Evolutionary conservation across 73 alveolate genomes (phyloP), one percentile per base, ranked within the genome.

Genomic region (Paramecium sexaurelia): DNA sequence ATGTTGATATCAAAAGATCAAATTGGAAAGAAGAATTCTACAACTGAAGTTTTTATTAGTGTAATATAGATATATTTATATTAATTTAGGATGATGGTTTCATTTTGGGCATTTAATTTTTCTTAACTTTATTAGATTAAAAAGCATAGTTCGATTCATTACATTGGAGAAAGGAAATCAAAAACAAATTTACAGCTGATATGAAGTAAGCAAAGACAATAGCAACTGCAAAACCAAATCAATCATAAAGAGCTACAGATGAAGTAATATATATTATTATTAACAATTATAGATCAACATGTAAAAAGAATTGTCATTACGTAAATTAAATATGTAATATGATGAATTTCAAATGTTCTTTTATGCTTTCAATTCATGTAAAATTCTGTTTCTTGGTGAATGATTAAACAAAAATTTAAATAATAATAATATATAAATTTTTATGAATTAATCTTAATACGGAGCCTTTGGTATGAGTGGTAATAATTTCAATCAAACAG

Each of bases 11-110:
- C 99, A 55, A 98, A 97, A 94, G 99, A 97, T 55, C 94, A 96
- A 93, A 91, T 97, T 10, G 83, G 87, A 61, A 96, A 96, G 88
- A 98, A 97, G 96, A 95, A 97, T 91, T 96, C 94, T 57, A 84
- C 51, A 5, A 98, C 94, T 71, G 99, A 92, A 61, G 75, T 92
- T 22, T 92, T 68, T 32, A 87, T 91, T 29, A 92, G 87, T 55
- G 90, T 78, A 84, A 9, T n/a, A n/a, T n/a, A 27, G 2, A 55
- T 0, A 13, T 26, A 22, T 19, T 19, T 27, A 93, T 96, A 9
- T 95, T 85, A 85, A 95, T 96, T 17, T 91, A 96, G 84, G 99
- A 98, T 94, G 99, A 98, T 97, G 99, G 99, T 13, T 98, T 98
- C 92, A 96, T 97, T 67, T 87, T 98, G 4, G 99, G 99, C 4